phyloP scores from a whole-genome alignment of 2,329 filamentous ascomycete species.

The Hypoxylon sp. region DNA sequence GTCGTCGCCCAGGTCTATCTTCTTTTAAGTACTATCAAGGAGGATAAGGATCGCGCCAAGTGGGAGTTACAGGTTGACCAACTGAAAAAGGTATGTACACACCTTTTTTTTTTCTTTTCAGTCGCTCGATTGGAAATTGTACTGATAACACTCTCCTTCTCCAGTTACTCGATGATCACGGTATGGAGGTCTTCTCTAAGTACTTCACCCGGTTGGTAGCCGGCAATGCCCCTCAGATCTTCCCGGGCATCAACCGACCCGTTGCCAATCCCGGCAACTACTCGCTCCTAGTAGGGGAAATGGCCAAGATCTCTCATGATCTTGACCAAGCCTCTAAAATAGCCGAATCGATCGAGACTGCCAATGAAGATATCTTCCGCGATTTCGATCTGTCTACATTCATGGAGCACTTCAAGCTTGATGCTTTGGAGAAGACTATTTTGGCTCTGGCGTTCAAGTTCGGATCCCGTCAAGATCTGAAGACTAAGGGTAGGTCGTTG shows the following conservation, averaged over 20 bases:
- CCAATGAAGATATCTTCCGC: slow-evolving; percentile 92
- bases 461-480: slow-evolving; percentile 83
- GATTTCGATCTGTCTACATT: slow-evolving; percentile 98
- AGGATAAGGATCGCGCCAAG: slow-evolving; percentile 91
- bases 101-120: background rate
- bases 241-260: slow-evolving; percentile 81
- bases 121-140: background rate
- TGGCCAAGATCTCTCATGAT: slow-evolving; percentile 87
- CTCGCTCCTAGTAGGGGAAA: slow-evolving; percentile 83
- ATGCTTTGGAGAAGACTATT: slow-evolving; percentile 88
- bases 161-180: slow-evolving; percentile 97
- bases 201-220: slow-evolving; percentile 94
- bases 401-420: slow-evolving; percentile 95
- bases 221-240: slow-evolving; percentile 92
- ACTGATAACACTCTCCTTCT: slow-evolving; percentile 37
- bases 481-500: slow-evolving; percentile 81
- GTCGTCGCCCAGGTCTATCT: slow-evolving; percentile 96
- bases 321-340: slow-evolving; percentile 89
- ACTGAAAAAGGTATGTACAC: slow-evolving; percentile 82
- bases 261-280: slow-evolving; percentile 86
- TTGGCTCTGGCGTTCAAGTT: slow-evolving; percentile 91
- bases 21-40: slow-evolving; percentile 92
- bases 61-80: slow-evolving; percentile 93
- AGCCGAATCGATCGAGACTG: slow-evolving; percentile 91
- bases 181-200: slow-evolving; percentile 98